phyloP scores from a whole-genome alignment of 306 rosid genomes.

The Quercus suber region DNA sequence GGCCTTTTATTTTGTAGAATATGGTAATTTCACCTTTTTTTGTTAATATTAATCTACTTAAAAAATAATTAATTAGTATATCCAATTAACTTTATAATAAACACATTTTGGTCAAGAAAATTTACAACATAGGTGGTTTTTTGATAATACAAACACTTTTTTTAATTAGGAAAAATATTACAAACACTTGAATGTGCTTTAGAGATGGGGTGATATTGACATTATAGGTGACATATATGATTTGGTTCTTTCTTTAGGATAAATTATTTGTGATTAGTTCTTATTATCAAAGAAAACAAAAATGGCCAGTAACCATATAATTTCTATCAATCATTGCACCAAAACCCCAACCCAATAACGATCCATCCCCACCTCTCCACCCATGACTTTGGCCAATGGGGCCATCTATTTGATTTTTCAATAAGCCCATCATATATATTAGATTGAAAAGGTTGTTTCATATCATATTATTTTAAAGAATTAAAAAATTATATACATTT shows the following conservation, averaged over 20 bases:
- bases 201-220: neutral
- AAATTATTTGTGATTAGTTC: neutral
- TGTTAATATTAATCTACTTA: no score
- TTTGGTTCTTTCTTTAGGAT: neutral
- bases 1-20: no score
- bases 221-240: no score
- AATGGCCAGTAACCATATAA: neutral
- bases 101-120: neutral
- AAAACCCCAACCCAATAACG: constrained; percentile 13
- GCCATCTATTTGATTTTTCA: constrained; percentile 17
- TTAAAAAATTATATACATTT: no score
- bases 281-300: neutral
- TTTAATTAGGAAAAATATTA: no score
- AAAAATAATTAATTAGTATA: neutral
- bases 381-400: neutral
- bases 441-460: no score
- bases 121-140: neutral
- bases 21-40: no score
- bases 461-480: no score
- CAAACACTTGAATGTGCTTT: neutral
- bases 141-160: no score
- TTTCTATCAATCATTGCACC: neutral
- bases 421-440: constrained; percentile 5
- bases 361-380: constrained; percentile 18
- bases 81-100: neutral